Percentiles rank a stretch among this genome's conserved stretches.
These are phyloP conservation scores for Marasmius sp. DNA, from an alignment of 1,284 basidiomycete genomes.

Conservation along the genomic window DNA sequence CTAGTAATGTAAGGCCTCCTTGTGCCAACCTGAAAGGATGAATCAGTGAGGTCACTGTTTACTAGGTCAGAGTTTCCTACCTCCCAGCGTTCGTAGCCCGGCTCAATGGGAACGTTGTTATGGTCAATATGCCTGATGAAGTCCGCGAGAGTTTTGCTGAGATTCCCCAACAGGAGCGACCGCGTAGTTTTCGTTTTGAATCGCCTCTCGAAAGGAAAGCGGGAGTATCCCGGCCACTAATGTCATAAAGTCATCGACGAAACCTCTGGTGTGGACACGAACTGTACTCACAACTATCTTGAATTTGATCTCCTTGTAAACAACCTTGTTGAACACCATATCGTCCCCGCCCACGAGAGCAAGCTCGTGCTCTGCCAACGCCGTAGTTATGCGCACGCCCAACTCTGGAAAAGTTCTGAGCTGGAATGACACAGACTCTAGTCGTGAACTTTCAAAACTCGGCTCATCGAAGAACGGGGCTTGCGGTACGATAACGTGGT, in stretches of 20 bases:
- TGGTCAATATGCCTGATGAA: constrained; percentile 27
- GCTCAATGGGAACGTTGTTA: constrained; percentile 24
- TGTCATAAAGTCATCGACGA: neutral
- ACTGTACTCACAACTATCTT: constrained; percentile 5
- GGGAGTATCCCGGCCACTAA: constrained; percentile 36
- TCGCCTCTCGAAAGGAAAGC: constrained; percentile 26
- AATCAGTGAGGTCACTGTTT: neutral
- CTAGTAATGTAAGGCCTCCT: constrained; percentile 17
- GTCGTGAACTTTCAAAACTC: neutral
- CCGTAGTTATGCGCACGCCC: constrained; percentile 11
- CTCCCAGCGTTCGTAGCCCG: constrained; percentile 33
- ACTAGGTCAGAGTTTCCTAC: constrained; percentile 15
- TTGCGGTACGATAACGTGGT: constrained; percentile 9
- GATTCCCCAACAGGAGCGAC: constrained; percentile 22
- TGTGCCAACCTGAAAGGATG: neutral
- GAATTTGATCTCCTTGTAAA: constrained; percentile 18
- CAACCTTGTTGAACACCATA: constrained; percentile 11
- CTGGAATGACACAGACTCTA: constrained; percentile 16
- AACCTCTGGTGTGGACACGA: no score
- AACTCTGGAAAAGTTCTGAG: constrained; percentile 4
- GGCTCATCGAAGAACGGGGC: neutral
- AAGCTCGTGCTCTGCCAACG: constrained; percentile 6
- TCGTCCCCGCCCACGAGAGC: constrained; percentile 13
- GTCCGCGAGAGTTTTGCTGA: constrained; percentile 27
- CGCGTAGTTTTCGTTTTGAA: constrained; percentile 23